phyloP scores from a whole-genome alignment of 2,329 filamentous ascomycete genomes.

The Colletotrichum destructivum region DNA sequence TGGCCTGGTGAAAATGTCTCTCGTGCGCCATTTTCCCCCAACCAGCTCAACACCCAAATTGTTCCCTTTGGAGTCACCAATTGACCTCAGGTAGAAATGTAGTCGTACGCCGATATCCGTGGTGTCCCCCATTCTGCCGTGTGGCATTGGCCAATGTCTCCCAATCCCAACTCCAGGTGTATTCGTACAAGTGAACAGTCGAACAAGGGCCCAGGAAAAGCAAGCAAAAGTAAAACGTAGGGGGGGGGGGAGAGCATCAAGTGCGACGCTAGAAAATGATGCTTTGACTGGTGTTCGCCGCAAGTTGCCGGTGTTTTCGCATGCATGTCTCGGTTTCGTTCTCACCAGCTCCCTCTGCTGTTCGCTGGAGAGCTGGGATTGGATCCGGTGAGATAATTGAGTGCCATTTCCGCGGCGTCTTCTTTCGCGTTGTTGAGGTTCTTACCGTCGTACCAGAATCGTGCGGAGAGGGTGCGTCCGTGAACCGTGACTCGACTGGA shows the following conservation, averaged over 20 bases:
- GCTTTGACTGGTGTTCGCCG: constrained; percentile 29
- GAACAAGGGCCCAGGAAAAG: constrained; percentile 25
- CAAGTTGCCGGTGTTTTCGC: constrained; percentile 8
- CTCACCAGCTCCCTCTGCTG: constrained; percentile 41
- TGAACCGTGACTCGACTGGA: constrained; percentile 84
- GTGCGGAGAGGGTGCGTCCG: constrained; percentile 76
- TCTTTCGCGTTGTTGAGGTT: constrained; percentile 90
- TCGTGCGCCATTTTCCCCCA: constrained; percentile 19
- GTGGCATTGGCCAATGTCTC: constrained; percentile 41
- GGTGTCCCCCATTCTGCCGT: constrained; percentile 37
- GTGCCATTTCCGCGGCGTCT: constrained; percentile 89
- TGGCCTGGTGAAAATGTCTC: constrained; percentile 12
- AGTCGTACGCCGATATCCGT: constrained; percentile 42
- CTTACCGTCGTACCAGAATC: constrained; percentile 93
- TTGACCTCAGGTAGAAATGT: constrained; percentile 39
- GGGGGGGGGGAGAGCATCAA: neutral
- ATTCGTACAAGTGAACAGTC: constrained; percentile 42
- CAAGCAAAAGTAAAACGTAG: constrained; percentile 3
- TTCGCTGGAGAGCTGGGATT: constrained; percentile 58
- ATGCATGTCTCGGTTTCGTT: neutral
- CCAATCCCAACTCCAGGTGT: constrained; percentile 41
- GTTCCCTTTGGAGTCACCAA: constrained; percentile 9
- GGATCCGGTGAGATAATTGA: constrained; percentile 68
- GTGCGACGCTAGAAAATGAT: constrained; percentile 35
- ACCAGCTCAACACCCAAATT: constrained; percentile 16